A percentile compares a stretch with the other conserved stretches of the same genome.
phyloP scores from a whole-genome alignment of 257 asterid genomes.

The Salvia hispanica region DNA sequence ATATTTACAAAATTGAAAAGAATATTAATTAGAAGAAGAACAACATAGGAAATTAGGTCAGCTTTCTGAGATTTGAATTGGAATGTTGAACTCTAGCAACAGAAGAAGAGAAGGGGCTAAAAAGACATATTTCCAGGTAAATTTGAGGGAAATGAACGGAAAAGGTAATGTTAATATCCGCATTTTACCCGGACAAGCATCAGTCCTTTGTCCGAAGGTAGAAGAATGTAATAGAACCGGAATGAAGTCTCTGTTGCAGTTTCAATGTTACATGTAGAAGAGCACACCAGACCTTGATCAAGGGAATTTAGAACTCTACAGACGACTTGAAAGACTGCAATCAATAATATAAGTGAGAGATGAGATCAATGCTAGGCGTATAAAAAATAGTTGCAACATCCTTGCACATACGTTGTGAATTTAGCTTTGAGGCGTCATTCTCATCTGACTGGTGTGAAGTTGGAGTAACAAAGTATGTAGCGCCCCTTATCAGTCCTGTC shows the following conservation, averaged over 20 bases:
- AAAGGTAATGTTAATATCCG: background rate
- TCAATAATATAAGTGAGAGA: conserved; percentile 28
- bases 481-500: conserved; percentile 74
- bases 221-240: conserved; percentile 76
- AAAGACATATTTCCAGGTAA: background rate
- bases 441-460: conserved; percentile 54
- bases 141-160: background rate
- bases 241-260: conserved; percentile 68
- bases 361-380: conserved; percentile 27
- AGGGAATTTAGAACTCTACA: conserved; percentile 70
- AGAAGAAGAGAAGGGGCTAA: background rate
- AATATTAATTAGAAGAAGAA: background rate
- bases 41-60: background rate
- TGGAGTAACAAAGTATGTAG: conserved; percentile 68
- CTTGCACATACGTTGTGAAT: conserved; percentile 53
- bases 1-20: conserved; percentile 26
- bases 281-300: conserved; percentile 95
- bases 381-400: conserved; percentile 6
- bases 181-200: conserved; percentile 88
- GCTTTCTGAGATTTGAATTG: conserved; percentile 14
- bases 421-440: conserved; percentile 51
- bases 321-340: conserved; percentile 79
- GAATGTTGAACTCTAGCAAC: conserved; percentile 3
- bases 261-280: conserved; percentile 74
- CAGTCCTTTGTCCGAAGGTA: conserved; percentile 83